Base-by-base conservation (phyloP, 192 early-diverging fungal genomes). In the Mortierella hygrophila region DNA sequence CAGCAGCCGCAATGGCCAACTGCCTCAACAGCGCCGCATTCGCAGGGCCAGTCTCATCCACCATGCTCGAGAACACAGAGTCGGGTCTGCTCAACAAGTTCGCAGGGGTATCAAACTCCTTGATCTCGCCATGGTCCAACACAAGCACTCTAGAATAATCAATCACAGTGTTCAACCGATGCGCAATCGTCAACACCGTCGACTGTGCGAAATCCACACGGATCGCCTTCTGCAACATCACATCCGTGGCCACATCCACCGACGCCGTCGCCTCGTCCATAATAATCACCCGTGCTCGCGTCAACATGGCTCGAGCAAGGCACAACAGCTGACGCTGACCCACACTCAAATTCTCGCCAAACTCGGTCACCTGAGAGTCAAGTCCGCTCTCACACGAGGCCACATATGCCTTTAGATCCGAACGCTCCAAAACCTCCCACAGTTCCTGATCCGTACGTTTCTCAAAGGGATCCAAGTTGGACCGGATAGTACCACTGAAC, bases 321-420 rank as follows among this genome's bases (percentile, higher is more conserved):
- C 95, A 95, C 60, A 98, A 87, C 72, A 98, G 79, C 90, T 98
- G 97, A 52, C 96, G 88, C 83, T 98, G 96, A 26, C 97, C 97
- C 78, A 92, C 91, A 70, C 92, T 93, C 81, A 97, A 90, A 88
- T 96, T 96, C 70, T 93, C 90, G 29, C 96, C 96, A 79, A 90
- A 92, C 70, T 93, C 93, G 55, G 88, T 92, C 52, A 99, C 84
- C 49, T 83, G 88, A 23, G 91, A 90, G 21, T 92, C 89, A 52
- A 91, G 75, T 46, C 88, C 85, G 80, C 91, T 42, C 63, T 94
- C 93, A 72, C 73, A 78, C 57, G 74, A 55, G 6, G 49, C 35
- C 26, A 88, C 79, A 42, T 81, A 76, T 15, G 68, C 40, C 78
- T 90, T 76, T 47, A 82, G 60, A 95, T 95, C 41, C 92, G 96